Base-by-base conservation (phyloP, 2,329 filamentous ascomycete species). In the Cladorrhinum sp. region DNA sequence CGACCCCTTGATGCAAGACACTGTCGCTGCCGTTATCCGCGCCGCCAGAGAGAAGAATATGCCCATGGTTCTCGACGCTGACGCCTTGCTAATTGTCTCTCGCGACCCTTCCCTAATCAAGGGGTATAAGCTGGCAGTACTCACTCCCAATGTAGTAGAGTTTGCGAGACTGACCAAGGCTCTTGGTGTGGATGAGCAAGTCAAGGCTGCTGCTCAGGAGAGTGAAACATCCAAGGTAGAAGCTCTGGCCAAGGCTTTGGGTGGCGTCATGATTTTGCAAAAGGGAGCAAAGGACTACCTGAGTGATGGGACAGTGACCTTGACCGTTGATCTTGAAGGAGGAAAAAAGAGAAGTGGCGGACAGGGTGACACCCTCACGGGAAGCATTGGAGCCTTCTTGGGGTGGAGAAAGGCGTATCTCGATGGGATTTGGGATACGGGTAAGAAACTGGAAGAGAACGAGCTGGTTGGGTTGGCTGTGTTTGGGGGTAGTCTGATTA, bases 131-230 rank as follows among this genome's bases (percentile, higher is more conserved):
- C 85, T 91, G 62, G 96, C 91, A 56, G 91, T 99, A 57, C 77
- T 99, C 60, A 99, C 95, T 48, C 95, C 95, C 1, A 99, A 99
- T 65, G 89, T 97, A 0, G 92, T 96, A 3, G 95, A 99, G 74
- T 98, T 98, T 71, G 87, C 84, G 1, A 81, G 93, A 12, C 75
- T 99, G 48, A 93, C 92, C 61, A 89, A 92, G 73, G 82, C 86
- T 1, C 80, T 95, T 61, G 85, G 85, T 2, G 78, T 96, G 57
- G 83, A 92, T 62, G 76, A 82, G 6, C 66, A 71, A 1, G 79
- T 83, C 0, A 68, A 70, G 1, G 71, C 70, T 0, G 62, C 25
- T 23, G 74, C 81, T 1, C 71, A 74, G 52, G 69, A 72, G 3
- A 67, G 70, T 52, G 73, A 78, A 59, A 79, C 77, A 2, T 72